Conservation (phyloP, 108 stramenopile species). For the Hondaea fermentalgiana region DNA sequence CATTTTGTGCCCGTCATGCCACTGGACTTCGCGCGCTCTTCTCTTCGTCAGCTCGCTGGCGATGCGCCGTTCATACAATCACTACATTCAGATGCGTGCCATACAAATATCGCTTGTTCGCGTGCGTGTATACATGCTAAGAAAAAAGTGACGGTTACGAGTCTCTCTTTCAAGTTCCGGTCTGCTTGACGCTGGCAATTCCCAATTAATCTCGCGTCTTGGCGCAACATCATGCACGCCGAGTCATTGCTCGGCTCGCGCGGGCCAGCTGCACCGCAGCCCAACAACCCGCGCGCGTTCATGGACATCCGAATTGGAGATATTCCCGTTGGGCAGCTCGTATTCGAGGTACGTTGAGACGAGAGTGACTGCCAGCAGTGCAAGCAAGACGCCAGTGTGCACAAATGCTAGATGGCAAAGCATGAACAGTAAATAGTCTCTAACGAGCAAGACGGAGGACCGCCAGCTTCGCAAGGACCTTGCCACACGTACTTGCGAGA, state of each 20-base stretch:
- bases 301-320: constrained; percentile 5
- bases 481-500: neutral
- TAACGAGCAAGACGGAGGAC: too few species aligned
- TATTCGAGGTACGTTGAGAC: neutral
- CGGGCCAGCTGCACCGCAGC: neutral
- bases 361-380: neutral
- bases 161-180: neutral
- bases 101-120: neutral
- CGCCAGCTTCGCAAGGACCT: neutral
- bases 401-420: too few species aligned
- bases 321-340: neutral
- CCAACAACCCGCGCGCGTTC: neutral
- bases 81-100: too few species aligned
- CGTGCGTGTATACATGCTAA: neutral
- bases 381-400: too few species aligned
- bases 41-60: too few species aligned
- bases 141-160: neutral
- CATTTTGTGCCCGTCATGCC: too few species aligned
- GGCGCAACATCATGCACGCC: neutral
- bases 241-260: neutral
- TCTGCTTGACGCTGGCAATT: neutral
- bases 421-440: too few species aligned
- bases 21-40: too few species aligned
- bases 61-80: too few species aligned
- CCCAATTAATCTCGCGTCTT: neutral